These are phyloP conservation scores for Tremellales sp. DNA, from an alignment of 1,284 basidiomycete genomes.

Conservation along the genomic window DNA sequence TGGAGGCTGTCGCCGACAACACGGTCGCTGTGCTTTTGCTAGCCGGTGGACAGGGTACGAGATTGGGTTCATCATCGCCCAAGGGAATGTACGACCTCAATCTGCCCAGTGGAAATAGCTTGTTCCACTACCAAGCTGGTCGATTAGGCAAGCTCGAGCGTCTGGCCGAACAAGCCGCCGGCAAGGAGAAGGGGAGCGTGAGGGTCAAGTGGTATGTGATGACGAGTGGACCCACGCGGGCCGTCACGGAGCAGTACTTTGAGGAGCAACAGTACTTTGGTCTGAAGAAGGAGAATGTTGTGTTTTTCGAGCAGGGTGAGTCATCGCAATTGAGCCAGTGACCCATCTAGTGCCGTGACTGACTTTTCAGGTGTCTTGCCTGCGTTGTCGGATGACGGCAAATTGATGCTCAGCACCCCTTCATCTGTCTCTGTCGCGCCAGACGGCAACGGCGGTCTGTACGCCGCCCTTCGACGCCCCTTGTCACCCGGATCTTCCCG, in stretches of 20 bases:
- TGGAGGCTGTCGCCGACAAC: constrained; percentile 73
- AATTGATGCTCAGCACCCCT: constrained; percentile 78
- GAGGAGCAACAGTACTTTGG: constrained; percentile 76
- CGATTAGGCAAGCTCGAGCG: constrained; percentile 78
- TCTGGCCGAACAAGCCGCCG: constrained; percentile 61
- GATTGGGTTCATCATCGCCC: constrained; percentile 84
- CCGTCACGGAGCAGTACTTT: constrained; percentile 84
- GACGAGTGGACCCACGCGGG: constrained; percentile 93
- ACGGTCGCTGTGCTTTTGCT: constrained; percentile 90
- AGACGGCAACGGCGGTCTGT: constrained; percentile 96
- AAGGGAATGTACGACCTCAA: constrained; percentile 99
- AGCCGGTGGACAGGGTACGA: constrained; percentile 96
- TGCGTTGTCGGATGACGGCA: constrained; percentile 89
- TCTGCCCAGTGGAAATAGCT: constrained; percentile 82
- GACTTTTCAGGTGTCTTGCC: constrained; percentile 75
- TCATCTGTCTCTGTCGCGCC: constrained; percentile 86
- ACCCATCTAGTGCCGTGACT: constrained; percentile 8
- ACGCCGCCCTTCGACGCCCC: constrained; percentile 82
- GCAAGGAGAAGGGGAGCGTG: constrained; percentile 56
- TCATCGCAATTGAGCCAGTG: constrained; percentile 1
- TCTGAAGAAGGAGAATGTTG: constrained; percentile 69
- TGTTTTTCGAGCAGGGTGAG: constrained; percentile 96
- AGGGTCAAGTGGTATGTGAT: constrained; percentile 96
- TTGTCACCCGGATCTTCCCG: constrained; percentile 55
- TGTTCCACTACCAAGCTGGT: constrained; percentile 97